These are phyloP conservation scores for Croton setiger DNA, from an alignment of 441 rosid genomes.

Conservation along the genomic window DNA sequence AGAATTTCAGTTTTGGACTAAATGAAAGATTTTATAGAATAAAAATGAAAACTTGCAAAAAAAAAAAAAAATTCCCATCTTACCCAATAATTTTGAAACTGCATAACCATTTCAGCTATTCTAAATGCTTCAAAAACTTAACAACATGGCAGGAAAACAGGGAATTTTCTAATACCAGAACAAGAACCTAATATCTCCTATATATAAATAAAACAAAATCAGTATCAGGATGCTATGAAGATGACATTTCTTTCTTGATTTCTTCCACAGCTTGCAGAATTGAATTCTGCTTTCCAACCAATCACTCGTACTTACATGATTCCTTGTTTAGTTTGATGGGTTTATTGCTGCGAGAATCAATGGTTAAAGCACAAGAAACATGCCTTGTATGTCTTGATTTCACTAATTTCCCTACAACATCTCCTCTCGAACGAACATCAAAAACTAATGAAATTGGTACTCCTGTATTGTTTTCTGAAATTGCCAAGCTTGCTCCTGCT, in stretches of 20 bases:
- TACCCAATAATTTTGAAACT: neutral
- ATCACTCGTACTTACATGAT: slow-evolving; percentile 37
- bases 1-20: no score
- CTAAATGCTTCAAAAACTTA: neutral
- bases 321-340: neutral
- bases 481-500: slow-evolving; percentile 47
- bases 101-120: neutral
- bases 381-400: slow-evolving; percentile 41
- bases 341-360: slow-evolving; percentile 28
- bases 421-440: slow-evolving; percentile 44
- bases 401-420: slow-evolving; percentile 58
- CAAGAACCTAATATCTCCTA: no score
- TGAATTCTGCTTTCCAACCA: neutral
- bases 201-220: neutral
- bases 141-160: neutral
- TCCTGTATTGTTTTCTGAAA: slow-evolving; percentile 31
- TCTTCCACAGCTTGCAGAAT: neutral
- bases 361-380: slow-evolving; percentile 41
- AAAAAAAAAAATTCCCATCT: no score
- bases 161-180: neutral
- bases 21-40: no score
- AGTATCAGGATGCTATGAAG: neutral
- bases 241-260: neutral
- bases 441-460: slow-evolving; percentile 49
- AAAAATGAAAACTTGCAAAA: no score